These are phyloP conservation scores for Ustilago nuda DNA, from an alignment of 1,284 basidiomycete species.

Conservation along the genomic window DNA sequence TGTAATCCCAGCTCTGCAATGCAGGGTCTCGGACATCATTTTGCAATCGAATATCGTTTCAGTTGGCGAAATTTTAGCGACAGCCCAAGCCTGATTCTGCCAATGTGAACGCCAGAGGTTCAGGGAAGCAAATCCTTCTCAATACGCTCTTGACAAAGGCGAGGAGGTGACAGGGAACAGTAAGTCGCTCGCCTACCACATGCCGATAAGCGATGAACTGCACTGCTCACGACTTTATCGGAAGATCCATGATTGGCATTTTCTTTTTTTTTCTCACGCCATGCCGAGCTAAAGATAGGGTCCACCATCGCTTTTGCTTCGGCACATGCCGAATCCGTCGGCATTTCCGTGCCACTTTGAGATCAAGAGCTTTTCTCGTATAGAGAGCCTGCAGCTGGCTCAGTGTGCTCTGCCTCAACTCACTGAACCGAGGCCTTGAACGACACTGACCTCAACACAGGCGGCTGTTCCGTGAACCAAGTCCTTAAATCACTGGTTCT, in stretches of 20 bases:
- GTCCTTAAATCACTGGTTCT: not conserved
- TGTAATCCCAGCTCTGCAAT: not conserved
- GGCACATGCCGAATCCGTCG: not conserved
- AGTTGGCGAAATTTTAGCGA: not conserved
- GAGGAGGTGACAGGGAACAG: too few species aligned
- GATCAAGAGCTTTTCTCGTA: not conserved
- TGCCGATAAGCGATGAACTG: not conserved
- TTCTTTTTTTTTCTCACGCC: not conserved
- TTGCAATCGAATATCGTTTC: not conserved
- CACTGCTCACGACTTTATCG: not conserved
- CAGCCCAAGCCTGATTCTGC: too few species aligned
- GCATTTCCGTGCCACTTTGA: not conserved
- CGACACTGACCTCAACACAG: not conserved
- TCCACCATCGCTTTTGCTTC: not conserved
- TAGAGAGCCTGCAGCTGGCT: not conserved
- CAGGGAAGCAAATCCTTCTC: too few species aligned
- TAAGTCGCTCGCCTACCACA: not conserved
- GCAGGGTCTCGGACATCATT: not conserved
- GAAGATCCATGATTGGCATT: not conserved
- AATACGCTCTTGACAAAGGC: too few species aligned
- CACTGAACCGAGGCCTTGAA: not conserved
- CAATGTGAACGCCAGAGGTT: too few species aligned
- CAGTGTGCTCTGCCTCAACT: not conserved
- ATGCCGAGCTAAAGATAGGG: not conserved
- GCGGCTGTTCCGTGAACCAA: not conserved